Evolutionary conservation across 2,329 filamentous ascomycete species (phyloP).

Genomic region (Mollisiaceae sp.): DNA sequence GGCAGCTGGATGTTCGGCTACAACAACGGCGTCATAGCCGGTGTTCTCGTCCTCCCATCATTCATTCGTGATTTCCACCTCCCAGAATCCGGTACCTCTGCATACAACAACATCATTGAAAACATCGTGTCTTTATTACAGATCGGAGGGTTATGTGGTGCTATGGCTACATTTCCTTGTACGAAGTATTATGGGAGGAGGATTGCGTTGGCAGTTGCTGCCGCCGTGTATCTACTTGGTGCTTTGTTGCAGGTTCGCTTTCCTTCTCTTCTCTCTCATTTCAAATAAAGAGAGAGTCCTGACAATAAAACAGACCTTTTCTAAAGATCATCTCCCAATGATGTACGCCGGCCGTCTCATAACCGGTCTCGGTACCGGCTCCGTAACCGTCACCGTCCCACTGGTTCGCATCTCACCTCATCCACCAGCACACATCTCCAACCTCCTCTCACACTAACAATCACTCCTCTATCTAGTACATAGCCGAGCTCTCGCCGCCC

Average conservation of each 20-base stretch:
- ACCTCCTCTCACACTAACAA: conserved; percentile 15
- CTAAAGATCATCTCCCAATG: conserved; percentile 27
- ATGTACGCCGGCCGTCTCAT: conserved; percentile 39
- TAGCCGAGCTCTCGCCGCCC: conserved; percentile 38
- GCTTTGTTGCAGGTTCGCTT: conserved; percentile 32
- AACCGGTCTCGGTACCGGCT: conserved; percentile 36
- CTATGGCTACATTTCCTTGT: conserved; percentile 30
- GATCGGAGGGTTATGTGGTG: conserved; percentile 36
- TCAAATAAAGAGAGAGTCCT: neutral
- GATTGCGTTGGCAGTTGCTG: conserved; percentile 22
- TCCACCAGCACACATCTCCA: neutral
- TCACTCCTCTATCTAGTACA: conserved; percentile 31
- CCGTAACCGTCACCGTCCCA: conserved; percentile 35
- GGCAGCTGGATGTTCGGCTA: conserved; percentile 37
- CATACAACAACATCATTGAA: conserved; percentile 32
- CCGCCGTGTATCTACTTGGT: conserved; percentile 26
- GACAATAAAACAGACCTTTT: conserved; percentile 30
- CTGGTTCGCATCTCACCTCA: conserved; percentile 26
- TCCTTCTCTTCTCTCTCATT: neutral
- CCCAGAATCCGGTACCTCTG: conserved; percentile 28
- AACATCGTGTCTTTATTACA: conserved; percentile 40
- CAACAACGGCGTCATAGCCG: conserved; percentile 37
- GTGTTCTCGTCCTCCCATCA: conserved; percentile 35
- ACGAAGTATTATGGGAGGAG: conserved; percentile 32
- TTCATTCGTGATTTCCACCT: conserved; percentile 35